Evolutionary conservation across 1,284 basidiomycete genomes (phyloP), one percentile per base, ranked within the genome.

Genomic region (Sanghuangporus baumii): DNA sequence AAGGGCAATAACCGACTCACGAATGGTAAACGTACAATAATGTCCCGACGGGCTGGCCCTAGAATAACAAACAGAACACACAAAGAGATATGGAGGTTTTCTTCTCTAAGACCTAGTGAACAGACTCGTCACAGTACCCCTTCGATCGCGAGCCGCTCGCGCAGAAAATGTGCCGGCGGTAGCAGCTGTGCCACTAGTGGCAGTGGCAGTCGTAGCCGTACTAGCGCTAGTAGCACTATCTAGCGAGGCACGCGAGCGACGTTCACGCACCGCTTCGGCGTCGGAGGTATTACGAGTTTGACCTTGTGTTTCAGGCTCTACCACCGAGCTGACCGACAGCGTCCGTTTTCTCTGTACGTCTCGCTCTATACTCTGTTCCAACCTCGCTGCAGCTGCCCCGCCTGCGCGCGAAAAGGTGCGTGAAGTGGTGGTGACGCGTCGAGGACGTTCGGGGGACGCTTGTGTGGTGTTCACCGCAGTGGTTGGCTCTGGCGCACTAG

Each of bases 381-480:
- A 71, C 41, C 84, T 80, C 47, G 72, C 82, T 23, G 88, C 72
- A 0, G 86, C 81, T 43, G 76, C 77, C 26, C 84, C 79, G 11
- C 81, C 82, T 18, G 87, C 80, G 2, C 85, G 80, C 2, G 87
- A 88, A 70, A 89, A 86, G 1, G 84, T 86, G 5, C 84, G 81
- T 38, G 64, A 73, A 69, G 67, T 78, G 74, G 60, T 71, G 63
- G 0, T 80, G 80, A 31, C 79, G 75, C 7, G 75, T 77, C 8
- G 82, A 76, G 18, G 74, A 36, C 63, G 55, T 41, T 61, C 63
- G 12, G 63, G 63, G n/a, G 63, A 82, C 2, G 62, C 66, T 38
- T 59, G 60, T 18, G 84, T 85, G 0, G 84, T 88, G 0, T 87
- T 88, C n/a, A 90, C 64, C 3, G 87, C 87, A 26, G 86, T 90